Evolutionary conservation across 2,329 filamentous ascomycete genomes (phyloP), one percentile per base, ranked within the genome.

Genomic region (Orbilia brochopaga): DNA sequence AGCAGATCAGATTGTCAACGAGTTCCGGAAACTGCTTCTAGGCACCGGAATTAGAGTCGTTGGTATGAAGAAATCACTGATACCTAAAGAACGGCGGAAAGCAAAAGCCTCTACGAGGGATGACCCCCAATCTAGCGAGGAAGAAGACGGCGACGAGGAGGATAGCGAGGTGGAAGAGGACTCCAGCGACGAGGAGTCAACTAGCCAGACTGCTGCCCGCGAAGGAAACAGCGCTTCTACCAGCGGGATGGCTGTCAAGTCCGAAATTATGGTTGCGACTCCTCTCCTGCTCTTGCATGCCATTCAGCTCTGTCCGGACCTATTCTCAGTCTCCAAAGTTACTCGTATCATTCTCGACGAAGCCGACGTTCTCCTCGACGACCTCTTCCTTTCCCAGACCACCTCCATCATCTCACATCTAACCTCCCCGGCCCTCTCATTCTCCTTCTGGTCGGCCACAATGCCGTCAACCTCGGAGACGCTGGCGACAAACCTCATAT

Each of bases 381-480:
- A 90, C 15, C 83, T 97, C 3, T 99, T 99, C 82, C 86, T 90
- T 65, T 89, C 94, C 21, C 92, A 97, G 79, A 97, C 92, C 0
- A 82, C 95, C 40, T 85, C 85, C 2, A 88, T 97, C 73, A 40
- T 62, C 27, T 50, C 53, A 8, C 40, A 61, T 1, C 66, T 76
- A 10, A 87, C 83, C 1, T 87, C 88, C 75, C 83, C 86, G 1
- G 80, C 83, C n/a, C 82, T 97, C 7, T 85, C 87, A 23, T 83
- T 91, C 2, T 91, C 90, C 8, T 87, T 96, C 70, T 99, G 93
- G 92, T 97, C 94, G 13, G 94, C 94, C 13, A 99, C 94, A 0
- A 97, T 99, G 88, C 91, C 90, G 2, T 96, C 93, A 15, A 94
- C 89, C 76, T 90, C 97, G 46, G 94, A 99, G 81, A 83, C 87